Percentiles rank a stretch among this genome's conserved stretches.
Conservation (phyloP, 1,139 yeast genomes). For the Nematodospora anomalae region DNA sequence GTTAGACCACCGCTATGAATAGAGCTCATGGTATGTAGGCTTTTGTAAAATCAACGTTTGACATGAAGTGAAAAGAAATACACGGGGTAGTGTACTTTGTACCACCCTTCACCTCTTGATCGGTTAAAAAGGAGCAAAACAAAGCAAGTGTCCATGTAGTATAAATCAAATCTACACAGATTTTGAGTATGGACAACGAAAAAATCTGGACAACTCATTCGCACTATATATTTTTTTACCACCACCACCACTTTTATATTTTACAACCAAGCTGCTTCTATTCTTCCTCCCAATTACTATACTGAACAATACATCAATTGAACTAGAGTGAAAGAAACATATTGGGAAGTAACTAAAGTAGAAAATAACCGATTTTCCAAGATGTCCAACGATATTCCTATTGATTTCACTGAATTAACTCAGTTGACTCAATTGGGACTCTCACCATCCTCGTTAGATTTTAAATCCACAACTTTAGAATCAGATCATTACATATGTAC, state of each 20-base stretch:
- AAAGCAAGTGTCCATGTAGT: too few relatives aligned
- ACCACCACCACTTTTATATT: too few relatives aligned
- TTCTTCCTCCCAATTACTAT: too few relatives aligned
- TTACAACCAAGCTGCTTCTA: background rate
- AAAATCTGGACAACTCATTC: background rate
- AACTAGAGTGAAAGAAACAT: too few relatives aligned
- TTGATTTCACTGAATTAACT: slow-evolving; percentile 93
- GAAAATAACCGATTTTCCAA: too few relatives aligned
- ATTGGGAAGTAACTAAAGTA: too few relatives aligned
- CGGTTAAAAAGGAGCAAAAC: background rate
- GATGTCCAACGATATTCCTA: slow-evolving; percentile 70
- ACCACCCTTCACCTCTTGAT: too few relatives aligned
- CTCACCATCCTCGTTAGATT: slow-evolving; percentile 81
- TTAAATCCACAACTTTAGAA: slow-evolving; percentile 91
- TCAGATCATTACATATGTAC: slow-evolving; percentile 88
- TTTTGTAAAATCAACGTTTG: background rate
- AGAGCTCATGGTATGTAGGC: background rate
- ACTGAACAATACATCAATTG: background rate
- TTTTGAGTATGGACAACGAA: background rate
- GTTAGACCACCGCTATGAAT: slow-evolving; percentile 42
- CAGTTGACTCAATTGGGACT: slow-evolving; percentile 84
- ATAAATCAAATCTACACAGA: background rate
- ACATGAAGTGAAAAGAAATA: too few relatives aligned
- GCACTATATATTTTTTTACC: background rate
- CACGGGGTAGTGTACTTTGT: background rate